phyloP scores from a whole-genome alignment of 306 rosid genomes.

The Cicer pinnatifidum region DNA sequence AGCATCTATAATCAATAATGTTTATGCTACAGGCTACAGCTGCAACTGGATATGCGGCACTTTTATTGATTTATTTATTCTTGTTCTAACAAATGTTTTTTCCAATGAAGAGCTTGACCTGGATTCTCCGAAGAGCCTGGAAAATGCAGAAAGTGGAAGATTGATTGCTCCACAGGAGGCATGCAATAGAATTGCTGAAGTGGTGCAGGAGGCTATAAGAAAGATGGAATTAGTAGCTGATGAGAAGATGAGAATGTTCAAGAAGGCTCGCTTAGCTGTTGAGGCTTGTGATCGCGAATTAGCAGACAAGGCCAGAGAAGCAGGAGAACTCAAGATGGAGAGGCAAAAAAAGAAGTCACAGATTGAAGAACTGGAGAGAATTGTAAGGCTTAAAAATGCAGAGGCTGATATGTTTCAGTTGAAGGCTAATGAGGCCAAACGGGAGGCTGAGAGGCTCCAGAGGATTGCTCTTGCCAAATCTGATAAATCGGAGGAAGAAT shows the following conservation, averaged over 20 bases:
- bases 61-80: neutral
- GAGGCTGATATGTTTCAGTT: constrained; percentile 98
- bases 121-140: constrained; percentile 73
- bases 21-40: constrained; percentile 14
- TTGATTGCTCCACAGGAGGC: constrained; percentile 96
- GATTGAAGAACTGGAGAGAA: constrained; percentile 91
- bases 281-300: constrained; percentile 87
- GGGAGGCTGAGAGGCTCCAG: constrained; percentile 93
- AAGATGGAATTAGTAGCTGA: constrained; percentile 99
- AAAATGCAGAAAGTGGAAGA: constrained; percentile 86
- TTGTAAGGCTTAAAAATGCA: constrained; percentile 90
- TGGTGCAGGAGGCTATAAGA: constrained; percentile 90
- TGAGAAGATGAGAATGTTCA: constrained; percentile 94
- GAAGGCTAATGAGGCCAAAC: constrained; percentile 94
- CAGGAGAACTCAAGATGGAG: constrained; percentile 75
- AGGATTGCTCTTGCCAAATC: constrained; percentile 90
- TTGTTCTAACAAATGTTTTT: constrained; percentile 36
- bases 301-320: constrained; percentile 89
- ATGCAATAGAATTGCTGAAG: constrained; percentile 90
- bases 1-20: neutral
- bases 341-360: constrained; percentile 85
- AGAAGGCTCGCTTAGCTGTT: constrained; percentile 87
- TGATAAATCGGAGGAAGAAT: constrained; percentile 96
- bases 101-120: constrained; percentile 78
- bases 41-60: constrained; percentile 4